phyloP scores from a whole-genome alignment of 257 asterid species.

The Fraxinus pennsylvanica region DNA sequence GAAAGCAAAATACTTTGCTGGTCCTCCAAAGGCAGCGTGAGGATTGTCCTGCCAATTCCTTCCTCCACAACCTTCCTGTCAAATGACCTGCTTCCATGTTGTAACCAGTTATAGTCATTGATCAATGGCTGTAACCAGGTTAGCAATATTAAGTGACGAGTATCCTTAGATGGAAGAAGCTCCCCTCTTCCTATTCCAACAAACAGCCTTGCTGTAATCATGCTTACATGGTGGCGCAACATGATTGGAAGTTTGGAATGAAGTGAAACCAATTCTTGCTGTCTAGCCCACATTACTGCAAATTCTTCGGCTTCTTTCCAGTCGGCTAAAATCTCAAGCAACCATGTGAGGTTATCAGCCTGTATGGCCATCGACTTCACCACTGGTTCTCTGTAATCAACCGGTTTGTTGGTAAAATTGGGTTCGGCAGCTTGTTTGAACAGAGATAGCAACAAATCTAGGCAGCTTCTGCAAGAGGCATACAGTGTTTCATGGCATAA shows the following conservation, averaged over 20 bases:
- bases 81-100: constrained; percentile 75
- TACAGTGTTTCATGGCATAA: constrained; percentile 59
- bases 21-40: constrained; percentile 91
- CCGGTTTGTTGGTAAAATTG: constrained; percentile 25
- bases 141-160: constrained; percentile 56
- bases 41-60: constrained; percentile 85
- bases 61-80: constrained; percentile 87
- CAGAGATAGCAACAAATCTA: constrained; percentile 50
- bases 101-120: constrained; percentile 81
- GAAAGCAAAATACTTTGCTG: constrained; percentile 73
- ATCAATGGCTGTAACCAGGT: constrained; percentile 89
- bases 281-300: constrained; percentile 71
- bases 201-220: constrained; percentile 67
- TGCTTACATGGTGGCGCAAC: constrained; percentile 70
- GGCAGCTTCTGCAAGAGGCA: constrained; percentile 61
- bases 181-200: constrained; percentile 93
- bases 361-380: constrained; percentile 51
- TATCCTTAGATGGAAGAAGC: constrained; percentile 76
- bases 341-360: constrained; percentile 82
- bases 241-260: constrained; percentile 52
- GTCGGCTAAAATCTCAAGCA: constrained; percentile 73
- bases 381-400: constrained; percentile 41
- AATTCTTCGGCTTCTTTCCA: constrained; percentile 76
- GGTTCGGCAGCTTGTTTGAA: constrained; percentile 72
- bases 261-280: constrained; percentile 61